A percentile compares a stretch with the other conserved stretches of the same genome.
These are phyloP conservation scores for Zymoseptoria pseudotritici DNA, from an alignment of 2,329 filamentous ascomycete species.

Conservation along the genomic window DNA sequence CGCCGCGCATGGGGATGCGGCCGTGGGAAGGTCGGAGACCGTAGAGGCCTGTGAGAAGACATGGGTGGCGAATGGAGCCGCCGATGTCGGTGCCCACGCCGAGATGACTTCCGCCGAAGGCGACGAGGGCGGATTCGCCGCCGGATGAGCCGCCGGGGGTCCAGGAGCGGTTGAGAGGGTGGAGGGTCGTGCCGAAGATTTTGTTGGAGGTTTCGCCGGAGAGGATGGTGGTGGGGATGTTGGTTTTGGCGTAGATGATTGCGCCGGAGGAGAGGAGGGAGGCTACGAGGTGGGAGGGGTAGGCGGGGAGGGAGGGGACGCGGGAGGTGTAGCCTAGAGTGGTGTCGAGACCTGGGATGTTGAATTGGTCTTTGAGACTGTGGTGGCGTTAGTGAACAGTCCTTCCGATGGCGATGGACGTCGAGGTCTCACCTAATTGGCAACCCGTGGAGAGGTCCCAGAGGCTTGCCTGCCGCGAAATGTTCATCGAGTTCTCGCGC, in stretches of 20 bases:
- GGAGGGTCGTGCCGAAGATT: slow-evolving; percentile 26
- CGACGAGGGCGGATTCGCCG: slow-evolving; percentile 55
- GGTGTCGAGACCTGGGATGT: slow-evolving; percentile 10
- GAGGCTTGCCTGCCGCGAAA: slow-evolving; percentile 10
- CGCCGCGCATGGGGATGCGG: slow-evolving; percentile 10
- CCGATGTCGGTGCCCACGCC: slow-evolving; percentile 58
- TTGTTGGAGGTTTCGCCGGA: slow-evolving; percentile 27
- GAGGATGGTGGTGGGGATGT: slow-evolving; percentile 45
- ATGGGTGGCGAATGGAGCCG: slow-evolving; percentile 66
- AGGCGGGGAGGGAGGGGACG: slow-evolving; percentile 34
- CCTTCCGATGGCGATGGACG: slow-evolving; percentile 56
- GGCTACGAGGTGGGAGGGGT: slow-evolving; percentile 37
- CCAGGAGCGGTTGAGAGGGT: not conserved
- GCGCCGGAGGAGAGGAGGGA: not conserved
- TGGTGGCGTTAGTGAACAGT: slow-evolving; percentile 28
- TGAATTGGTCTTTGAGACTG: slow-evolving; percentile 24
- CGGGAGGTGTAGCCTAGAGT: slow-evolving; percentile 24
- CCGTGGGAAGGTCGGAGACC: slow-evolving; percentile 19
- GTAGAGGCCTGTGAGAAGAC: slow-evolving; percentile 57
- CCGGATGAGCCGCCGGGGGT: slow-evolving; percentile 50
- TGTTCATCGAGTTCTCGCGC: slow-evolving; percentile 21
- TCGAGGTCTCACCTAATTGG: slow-evolving; percentile 49
- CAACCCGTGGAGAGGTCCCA: slow-evolving; percentile 40
- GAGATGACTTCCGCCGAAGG: slow-evolving; percentile 51
- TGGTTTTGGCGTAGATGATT: slow-evolving; percentile 41